phyloP scores from a whole-genome alignment of 495 filamentous ascomycete species.

The Clohesyomyces aquaticus region DNA sequence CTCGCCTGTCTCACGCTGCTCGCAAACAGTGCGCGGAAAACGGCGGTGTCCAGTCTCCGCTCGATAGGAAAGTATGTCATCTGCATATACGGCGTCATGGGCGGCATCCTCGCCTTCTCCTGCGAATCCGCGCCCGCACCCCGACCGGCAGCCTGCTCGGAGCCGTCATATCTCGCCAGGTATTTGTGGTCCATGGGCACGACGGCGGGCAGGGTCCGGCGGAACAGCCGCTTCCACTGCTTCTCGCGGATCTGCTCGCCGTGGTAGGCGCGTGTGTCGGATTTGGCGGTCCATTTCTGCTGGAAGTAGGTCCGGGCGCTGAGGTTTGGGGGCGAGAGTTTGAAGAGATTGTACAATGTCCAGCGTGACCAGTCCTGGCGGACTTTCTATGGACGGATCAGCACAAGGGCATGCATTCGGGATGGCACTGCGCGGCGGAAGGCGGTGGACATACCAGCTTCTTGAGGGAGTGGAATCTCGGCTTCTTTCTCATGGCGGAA shows the following conservation, averaged over 20 bases:
- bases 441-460: constrained; percentile 54
- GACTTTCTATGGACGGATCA: constrained; percentile 66
- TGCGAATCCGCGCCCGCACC: constrained; percentile 64
- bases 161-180: constrained; percentile 78
- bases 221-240: constrained; percentile 93
- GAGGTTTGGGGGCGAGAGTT: constrained; percentile 46
- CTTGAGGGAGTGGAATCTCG: constrained; percentile 66
- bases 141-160: constrained; percentile 75
- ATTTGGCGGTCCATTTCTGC: constrained; percentile 94
- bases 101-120: constrained; percentile 28
- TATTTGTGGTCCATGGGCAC: constrained; percentile 79
- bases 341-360: constrained; percentile 85
- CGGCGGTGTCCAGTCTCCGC: constrained; percentile 84
- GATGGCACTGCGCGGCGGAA: too few relatives aligned
- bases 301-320: constrained; percentile 78
- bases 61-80: constrained; percentile 93
- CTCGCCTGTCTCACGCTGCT: constrained; percentile 92
- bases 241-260: constrained; percentile 89
- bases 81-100: constrained; percentile 78
- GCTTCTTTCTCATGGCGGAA: constrained; percentile 54
- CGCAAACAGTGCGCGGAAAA: constrained; percentile 91
- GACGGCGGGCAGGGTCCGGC: constrained; percentile 71
- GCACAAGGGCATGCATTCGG: constrained; percentile 28
- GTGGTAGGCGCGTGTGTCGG: constrained; percentile 81
- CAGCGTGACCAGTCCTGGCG: constrained; percentile 98